phyloP scores from a whole-genome alignment of 306 rosid species.

The Echinosophora koreensis region DNA sequence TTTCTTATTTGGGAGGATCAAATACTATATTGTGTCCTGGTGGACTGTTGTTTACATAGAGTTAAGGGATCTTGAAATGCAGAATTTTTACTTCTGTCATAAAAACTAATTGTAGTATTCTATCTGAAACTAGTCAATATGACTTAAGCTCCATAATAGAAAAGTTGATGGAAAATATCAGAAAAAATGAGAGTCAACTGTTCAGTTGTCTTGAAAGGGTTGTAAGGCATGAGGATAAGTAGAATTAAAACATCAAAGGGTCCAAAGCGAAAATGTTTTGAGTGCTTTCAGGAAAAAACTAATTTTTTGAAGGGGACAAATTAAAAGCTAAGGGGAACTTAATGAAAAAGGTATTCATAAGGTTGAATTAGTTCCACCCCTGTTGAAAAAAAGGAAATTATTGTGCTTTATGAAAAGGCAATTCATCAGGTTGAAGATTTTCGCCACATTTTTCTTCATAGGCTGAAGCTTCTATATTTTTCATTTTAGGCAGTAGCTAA shows the following conservation, averaged over 20 bases:
- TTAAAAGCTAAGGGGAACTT: background rate
- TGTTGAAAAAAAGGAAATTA: background rate
- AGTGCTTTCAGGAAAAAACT: background rate
- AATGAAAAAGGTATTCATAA: too few relatives aligned
- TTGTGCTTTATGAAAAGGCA: background rate
- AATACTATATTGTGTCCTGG: background rate
- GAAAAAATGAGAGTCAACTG: slow-evolving; percentile 6
- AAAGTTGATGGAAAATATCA: slow-evolving; percentile 8
- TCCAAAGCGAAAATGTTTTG: background rate
- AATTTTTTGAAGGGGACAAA: background rate
- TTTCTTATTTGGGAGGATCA: background rate
- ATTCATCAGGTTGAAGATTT: too few relatives aligned
- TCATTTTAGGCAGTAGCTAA: background rate
- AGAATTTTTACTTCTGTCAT: background rate
- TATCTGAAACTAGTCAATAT: slow-evolving; percentile 1
- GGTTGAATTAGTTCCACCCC: background rate
- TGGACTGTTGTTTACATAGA: background rate
- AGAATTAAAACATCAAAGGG: slow-evolving; percentile 2
- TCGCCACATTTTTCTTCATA: background rate
- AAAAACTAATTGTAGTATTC: slow-evolving; percentile 1
- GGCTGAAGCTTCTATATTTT: background rate
- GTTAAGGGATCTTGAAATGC: slow-evolving; percentile 1
- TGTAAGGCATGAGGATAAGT: background rate
- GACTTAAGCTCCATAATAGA: background rate
- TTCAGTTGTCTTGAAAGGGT: background rate